Evolutionary conservation across 257 asterid genomes (phyloP).

Genomic region (Plectranthus barbatus): DNA sequence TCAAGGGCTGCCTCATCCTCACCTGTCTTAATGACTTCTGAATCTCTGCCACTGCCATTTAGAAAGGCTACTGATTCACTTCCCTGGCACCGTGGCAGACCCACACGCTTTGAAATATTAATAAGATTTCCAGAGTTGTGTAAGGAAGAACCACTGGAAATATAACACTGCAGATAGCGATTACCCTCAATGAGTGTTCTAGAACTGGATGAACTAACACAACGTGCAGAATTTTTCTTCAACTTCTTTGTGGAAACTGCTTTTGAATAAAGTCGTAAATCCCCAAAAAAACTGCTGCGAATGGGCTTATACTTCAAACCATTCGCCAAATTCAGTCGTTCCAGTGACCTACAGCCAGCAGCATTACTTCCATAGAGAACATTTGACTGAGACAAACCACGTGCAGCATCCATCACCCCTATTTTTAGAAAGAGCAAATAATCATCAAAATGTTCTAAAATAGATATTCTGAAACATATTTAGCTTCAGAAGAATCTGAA

Average conservation of each 20-base stretch:
- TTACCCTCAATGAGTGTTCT: conserved; percentile 20
- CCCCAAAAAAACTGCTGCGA: conserved; percentile 19
- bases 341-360: conserved; percentile 21
- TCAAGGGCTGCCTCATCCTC: conserved; percentile 31
- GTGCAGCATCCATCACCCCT: conserved; percentile 41
- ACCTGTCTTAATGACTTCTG: conserved; percentile 32
- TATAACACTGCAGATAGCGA: conserved; percentile 18
- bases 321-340: conserved; percentile 11
- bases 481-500: conserved; percentile 23
- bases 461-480: conserved; percentile 10
- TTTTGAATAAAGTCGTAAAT: conserved; percentile 18
- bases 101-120: conserved; percentile 26
- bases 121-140: conserved; percentile 18
- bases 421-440: conserved; percentile 5
- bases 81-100: conserved; percentile 60
- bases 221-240: conserved; percentile 19
- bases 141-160: conserved; percentile 22
- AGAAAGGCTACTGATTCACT: conserved; percentile 75
- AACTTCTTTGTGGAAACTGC: conserved; percentile 23
- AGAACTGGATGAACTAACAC: conserved; percentile 16
- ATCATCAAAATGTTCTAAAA: conserved; percentile 13
- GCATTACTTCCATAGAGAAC: conserved; percentile 30
- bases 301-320: conserved; percentile 18
- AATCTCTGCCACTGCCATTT: conserved; percentile 51
- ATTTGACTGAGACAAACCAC: conserved; percentile 38